phyloP scores from a whole-genome alignment of 768 basidiomycete species.

The Amanita thiersii region DNA sequence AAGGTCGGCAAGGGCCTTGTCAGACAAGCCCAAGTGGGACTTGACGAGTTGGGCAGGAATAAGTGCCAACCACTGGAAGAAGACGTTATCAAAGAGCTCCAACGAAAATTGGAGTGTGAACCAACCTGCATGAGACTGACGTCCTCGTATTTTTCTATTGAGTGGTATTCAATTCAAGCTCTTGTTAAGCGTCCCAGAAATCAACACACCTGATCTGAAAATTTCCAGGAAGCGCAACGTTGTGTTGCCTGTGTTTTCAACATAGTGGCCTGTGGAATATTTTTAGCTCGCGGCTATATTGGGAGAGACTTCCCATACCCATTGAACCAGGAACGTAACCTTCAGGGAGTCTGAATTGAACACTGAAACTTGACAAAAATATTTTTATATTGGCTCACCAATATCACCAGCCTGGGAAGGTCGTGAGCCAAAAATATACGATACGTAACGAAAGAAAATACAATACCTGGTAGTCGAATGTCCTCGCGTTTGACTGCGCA shows the following conservation, averaged over 20 bases:
- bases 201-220: conserved; percentile 39
- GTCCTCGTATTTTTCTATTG: conserved; percentile 22
- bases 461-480: conserved; percentile 48
- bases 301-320: conserved; percentile 22
- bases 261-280: conserved; percentile 45
- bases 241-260: conserved; percentile 58
- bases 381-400: conserved; percentile 22
- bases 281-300: neutral
- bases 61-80: conserved; percentile 28
- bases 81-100: neutral
- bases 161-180: conserved; percentile 3
- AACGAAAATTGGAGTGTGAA: neutral
- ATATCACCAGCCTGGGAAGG: conserved; percentile 44
- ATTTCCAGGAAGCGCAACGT: conserved; percentile 55
- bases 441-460: neutral
- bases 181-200: neutral
- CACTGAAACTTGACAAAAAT: conserved; percentile 5
- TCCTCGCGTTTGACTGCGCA: conserved; percentile 40
- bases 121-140: conserved; percentile 39
- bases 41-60: conserved; percentile 38
- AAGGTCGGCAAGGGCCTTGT: conserved; percentile 25
- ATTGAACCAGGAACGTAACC: conserved; percentile 52
- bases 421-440: neutral
- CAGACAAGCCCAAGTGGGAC: conserved; percentile 32
- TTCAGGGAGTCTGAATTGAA: conserved; percentile 12